These are phyloP conservation scores for Coelastrella sp. DNA, from an alignment of 139 green algal genomes.

Conservation along the genomic window DNA sequence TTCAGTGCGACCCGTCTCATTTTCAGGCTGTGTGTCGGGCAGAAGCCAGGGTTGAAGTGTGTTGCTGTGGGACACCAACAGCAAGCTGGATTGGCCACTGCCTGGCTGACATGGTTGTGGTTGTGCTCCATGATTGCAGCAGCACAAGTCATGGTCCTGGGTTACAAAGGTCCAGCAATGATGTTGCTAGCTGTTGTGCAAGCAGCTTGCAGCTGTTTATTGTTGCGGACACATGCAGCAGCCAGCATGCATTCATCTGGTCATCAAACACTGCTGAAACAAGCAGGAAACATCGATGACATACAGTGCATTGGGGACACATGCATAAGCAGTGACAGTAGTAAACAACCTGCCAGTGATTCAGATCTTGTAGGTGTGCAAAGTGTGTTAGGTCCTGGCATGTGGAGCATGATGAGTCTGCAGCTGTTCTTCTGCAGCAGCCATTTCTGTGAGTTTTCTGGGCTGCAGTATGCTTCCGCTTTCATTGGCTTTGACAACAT, in stretches of 20 bases:
- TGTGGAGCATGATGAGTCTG: constrained; percentile 40
- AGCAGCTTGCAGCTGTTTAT: neutral
- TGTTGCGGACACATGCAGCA: constrained; percentile 44
- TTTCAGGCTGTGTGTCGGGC: too few relatives aligned
- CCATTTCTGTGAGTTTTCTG: constrained; percentile 94
- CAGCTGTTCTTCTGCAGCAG: constrained; percentile 85
- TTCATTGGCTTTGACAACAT: constrained; percentile 92
- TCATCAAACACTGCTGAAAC: neutral
- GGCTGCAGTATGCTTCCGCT: constrained; percentile 88
- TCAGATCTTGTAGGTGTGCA: neutral
- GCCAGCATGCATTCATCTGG: neutral
- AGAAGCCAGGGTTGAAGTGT: too few relatives aligned
- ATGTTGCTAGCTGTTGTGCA: constrained; percentile 58
- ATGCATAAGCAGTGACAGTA: too few relatives aligned
- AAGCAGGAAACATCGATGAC: neutral
- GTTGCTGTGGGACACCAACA: constrained; percentile 51
- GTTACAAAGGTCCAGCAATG: constrained; percentile 51
- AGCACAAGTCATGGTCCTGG: constrained; percentile 61
- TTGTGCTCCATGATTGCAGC: constrained; percentile 39
- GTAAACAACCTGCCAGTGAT: too few relatives aligned
- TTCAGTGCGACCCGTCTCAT: too few relatives aligned
- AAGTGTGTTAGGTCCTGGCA: neutral
- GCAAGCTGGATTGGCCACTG: neutral
- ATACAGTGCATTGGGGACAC: neutral
- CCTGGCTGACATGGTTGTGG: constrained; percentile 1